Conservation (phyloP, 495 filamentous ascomycete genomes). For the Penicillium roqueforti region DNA sequence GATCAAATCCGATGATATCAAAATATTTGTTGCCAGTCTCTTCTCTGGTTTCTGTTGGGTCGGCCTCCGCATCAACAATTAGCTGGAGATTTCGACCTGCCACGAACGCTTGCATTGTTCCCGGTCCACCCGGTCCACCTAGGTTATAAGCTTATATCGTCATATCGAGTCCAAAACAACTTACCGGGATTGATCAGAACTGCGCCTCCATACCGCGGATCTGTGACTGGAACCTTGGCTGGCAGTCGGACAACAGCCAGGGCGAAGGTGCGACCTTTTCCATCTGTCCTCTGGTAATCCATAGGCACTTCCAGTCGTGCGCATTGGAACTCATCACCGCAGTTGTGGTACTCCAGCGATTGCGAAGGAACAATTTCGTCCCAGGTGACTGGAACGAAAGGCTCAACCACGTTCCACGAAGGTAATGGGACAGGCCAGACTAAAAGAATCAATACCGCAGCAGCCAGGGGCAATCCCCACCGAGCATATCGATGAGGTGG, state of each 20-base stretch:
- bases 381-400: constrained; percentile 18
- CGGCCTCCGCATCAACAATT: constrained; percentile 37
- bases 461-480: constrained; percentile 1
- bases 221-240: constrained; percentile 41
- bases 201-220: constrained; percentile 44
- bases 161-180: neutral
- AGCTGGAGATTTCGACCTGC: constrained; percentile 39
- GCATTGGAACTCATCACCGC: constrained; percentile 46
- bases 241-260: constrained; percentile 51
- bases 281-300: constrained; percentile 47
- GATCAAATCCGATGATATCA: constrained; percentile 56
- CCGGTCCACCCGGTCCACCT: constrained; percentile 52
- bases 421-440: neutral
- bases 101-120: constrained; percentile 35
- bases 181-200: constrained; percentile 47
- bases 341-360: constrained; percentile 35
- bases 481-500: neutral
- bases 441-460: neutral
- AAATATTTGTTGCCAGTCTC: constrained; percentile 36
- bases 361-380: constrained; percentile 29
- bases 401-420: neutral
- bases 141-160: neutral
- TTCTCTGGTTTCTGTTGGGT: constrained; percentile 10
- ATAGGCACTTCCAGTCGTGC: constrained; percentile 56
- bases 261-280: constrained; percentile 36